These are phyloP conservation scores for Perkinsus marinus DNA, from an alignment of 169 alveolate species.

Conservation along the genomic window DNA sequence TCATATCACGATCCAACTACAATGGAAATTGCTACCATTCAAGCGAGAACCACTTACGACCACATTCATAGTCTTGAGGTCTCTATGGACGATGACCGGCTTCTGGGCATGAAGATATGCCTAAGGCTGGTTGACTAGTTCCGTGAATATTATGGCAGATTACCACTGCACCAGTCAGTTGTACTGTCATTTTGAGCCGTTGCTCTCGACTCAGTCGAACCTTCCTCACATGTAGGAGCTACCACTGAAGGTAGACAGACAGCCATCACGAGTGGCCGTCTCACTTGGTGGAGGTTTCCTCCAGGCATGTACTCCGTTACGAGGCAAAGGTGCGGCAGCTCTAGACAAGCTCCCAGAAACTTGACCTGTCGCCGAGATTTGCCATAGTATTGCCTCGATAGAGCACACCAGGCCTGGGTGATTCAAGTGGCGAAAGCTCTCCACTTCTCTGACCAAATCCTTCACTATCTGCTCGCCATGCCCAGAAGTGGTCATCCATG, in stretches of 20 bases:
- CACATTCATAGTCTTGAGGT: constrained; percentile 3
- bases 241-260: not conserved
- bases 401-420: not conserved
- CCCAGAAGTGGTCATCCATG: not conserved
- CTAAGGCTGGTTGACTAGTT: too few species aligned
- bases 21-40: not conserved
- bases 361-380: not conserved
- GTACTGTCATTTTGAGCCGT: not conserved
- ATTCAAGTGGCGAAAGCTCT: not conserved
- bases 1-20: not conserved
- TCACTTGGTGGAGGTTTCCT: not conserved
- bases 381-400: not conserved
- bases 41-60: not conserved
- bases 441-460: not conserved
- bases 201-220: not conserved
- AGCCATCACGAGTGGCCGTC: not conserved
- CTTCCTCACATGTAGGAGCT: not conserved
- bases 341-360: constrained; percentile 5
- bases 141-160: too few species aligned
- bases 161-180: not conserved
- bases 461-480: not conserved
- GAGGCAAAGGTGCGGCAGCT: not conserved
- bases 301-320: constrained; percentile 7
- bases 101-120: not conserved
- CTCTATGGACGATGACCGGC: constrained; percentile 6